Evolutionary conservation across 2,329 filamentous ascomycete genomes (phyloP), one percentile per base, ranked within the genome.

Genomic region (Aureobasidium sp.): DNA sequence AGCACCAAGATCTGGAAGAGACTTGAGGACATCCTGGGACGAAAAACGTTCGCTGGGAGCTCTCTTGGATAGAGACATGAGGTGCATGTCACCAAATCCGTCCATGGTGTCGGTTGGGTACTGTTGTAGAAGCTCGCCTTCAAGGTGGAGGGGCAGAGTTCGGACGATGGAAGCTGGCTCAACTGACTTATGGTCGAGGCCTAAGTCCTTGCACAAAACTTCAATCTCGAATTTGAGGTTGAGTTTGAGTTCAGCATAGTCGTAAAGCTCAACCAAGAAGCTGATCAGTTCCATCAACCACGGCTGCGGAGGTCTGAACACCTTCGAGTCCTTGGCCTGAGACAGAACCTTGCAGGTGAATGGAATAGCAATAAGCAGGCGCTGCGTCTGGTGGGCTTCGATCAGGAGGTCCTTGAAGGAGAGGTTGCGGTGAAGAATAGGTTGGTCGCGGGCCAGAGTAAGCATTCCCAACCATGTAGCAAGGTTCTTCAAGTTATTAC

Each of bases 151-250:
- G 5, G 47, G 54, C 54, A 71, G 69, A 35, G 70, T 69, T 64
- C 92, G 83, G 61, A 99, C 94, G 70, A 92, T 87, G 24, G 88
- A 86, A 0, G 92, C 90, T 0, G 93, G 90, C 68, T 95, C 89
- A 65, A 97, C 91, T 63, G 84, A 87, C 76, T 95, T 96, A 75
- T 96, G 89, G 65, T 97, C 91, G n/a, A 97, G 80, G 60, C 87
- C 88, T 17, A 99, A 79, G 14, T 92, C 92, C 72, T 95, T 95
- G 79, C 92, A 99, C 27, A 99, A 82, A 29, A 99, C 92, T 74
- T 99, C 94, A 62, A 99, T 97, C 74, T 99, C 94, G 68, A 99
- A 99, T 70, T 97, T 99, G 57, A 96, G 86, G 68, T 97, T 97
- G 40, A 99, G 83, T 73, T 97, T 97, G 61, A 99, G 79, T 68